Conservation (phyloP, 106 monocot species). For the Acorus gramineus region DNA sequence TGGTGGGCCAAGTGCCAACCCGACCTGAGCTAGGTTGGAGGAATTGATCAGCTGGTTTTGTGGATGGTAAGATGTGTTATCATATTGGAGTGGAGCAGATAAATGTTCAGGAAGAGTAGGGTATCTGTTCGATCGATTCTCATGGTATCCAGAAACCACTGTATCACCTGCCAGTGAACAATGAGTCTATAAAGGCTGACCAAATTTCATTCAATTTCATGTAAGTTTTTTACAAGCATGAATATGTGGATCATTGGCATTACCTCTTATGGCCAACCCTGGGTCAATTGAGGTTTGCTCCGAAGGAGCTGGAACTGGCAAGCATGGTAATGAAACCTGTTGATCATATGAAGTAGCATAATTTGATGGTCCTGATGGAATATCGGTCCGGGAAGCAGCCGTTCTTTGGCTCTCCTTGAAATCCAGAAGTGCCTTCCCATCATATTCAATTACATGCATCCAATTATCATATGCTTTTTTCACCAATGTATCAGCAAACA, state of each 20-base stretch:
- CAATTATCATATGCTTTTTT: constrained; percentile 61
- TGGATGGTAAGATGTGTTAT: constrained; percentile 21
- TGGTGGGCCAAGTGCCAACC: constrained; percentile 21
- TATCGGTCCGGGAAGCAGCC: neutral
- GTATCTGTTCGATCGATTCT: constrained; percentile 31
- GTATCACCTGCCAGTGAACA: neutral
- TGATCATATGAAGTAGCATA: constrained; percentile 5
- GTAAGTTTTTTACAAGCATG: too few species aligned
- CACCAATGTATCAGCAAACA: constrained; percentile 41
- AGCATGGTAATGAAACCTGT: constrained; percentile 11
- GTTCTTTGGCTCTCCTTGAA: constrained; percentile 14
- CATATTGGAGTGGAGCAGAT: constrained; percentile 25
- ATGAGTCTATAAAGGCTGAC: too few species aligned
- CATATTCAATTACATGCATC: constrained; percentile 53
- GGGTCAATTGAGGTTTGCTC: constrained; percentile 14
- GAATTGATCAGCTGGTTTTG: constrained; percentile 19
- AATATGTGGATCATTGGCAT: too few species aligned
- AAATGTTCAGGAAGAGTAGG: constrained; percentile 21
- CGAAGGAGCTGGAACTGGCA: neutral
- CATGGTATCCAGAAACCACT: constrained; percentile 20
- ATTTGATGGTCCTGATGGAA: neutral
- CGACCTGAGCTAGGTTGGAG: constrained; percentile 17
- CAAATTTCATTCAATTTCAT: too few species aligned
- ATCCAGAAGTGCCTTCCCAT: constrained; percentile 34
- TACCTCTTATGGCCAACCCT: constrained; percentile 29